Conservation (phyloP, 192 early-diverging fungal species). For the Umbelopsis vinacea region DNA sequence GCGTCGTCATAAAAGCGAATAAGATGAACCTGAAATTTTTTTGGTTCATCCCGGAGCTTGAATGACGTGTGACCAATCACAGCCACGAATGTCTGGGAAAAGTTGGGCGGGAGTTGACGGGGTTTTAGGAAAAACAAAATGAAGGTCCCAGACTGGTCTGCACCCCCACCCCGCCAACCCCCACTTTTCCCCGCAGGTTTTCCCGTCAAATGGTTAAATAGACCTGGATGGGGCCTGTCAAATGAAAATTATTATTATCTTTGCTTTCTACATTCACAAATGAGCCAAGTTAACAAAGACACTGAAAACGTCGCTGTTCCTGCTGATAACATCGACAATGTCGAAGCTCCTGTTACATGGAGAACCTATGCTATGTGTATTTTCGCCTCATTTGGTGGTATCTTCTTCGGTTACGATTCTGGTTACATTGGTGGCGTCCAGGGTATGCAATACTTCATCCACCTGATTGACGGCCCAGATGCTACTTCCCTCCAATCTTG, state of each 20-base stretch:
- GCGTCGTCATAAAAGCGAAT: no score
- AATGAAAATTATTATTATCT: not conserved
- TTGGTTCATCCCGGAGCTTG: not conserved
- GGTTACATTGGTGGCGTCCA: conserved; percentile 73
- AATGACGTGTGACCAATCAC: not conserved
- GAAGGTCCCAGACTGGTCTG: no score
- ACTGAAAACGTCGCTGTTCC: conserved; percentile 36
- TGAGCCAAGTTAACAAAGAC: conserved; percentile 7
- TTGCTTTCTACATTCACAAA: not conserved
- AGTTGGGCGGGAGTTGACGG: not conserved
- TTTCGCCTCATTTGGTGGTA: conserved; percentile 64
- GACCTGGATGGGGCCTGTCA: not conserved
- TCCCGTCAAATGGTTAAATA: not conserved
- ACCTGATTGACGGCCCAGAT: conserved; percentile 52
- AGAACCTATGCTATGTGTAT: conserved; percentile 46
- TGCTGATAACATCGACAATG: conserved; percentile 36
- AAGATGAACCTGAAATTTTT: no score
- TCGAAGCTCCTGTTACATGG: conserved; percentile 49
- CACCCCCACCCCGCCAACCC: not conserved
- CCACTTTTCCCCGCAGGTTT: not conserved
- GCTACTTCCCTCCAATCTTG: conserved; percentile 41
- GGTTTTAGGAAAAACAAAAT: not conserved
- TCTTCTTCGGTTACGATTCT: conserved; percentile 78
- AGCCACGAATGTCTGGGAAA: conserved; percentile 4
- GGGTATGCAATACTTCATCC: conserved; percentile 64